Conservation (phyloP, 1,284 basidiomycete genomes). For the Trichosporon ovoides region DNA sequence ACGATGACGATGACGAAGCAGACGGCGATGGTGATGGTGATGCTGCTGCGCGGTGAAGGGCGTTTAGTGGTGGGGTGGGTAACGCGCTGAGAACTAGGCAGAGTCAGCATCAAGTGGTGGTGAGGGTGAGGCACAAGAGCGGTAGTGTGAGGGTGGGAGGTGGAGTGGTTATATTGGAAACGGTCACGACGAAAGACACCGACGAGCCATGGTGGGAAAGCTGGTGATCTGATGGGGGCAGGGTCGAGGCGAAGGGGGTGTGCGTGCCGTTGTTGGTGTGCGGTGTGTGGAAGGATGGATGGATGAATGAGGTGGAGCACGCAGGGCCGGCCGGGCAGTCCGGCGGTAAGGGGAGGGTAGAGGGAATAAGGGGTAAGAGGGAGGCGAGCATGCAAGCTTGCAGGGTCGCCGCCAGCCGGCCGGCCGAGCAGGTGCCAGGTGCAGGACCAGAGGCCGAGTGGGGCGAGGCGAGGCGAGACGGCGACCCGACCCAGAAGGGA, state of each 20-base stretch:
- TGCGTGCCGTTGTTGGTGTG: not conserved
- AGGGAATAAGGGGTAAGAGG: not conserved
- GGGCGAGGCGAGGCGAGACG: too few species aligned
- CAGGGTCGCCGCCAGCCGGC: not conserved
- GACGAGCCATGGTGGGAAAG: not conserved
- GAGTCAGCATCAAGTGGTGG: not conserved
- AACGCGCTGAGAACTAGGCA: not conserved
- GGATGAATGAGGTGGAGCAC: not conserved
- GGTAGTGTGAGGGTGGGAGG: not conserved
- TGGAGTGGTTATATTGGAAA: not conserved
- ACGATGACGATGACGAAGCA: not conserved
- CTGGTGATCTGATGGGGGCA: constrained; percentile 1
- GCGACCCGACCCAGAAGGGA: too few species aligned
- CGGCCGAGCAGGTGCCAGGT: not conserved
- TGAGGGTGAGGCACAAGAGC: not conserved
- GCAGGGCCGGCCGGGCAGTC: not conserved
- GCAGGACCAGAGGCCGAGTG: not conserved
- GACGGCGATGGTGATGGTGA: too few species aligned
- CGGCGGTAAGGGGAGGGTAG: constrained; percentile 5
- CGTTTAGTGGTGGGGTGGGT: not conserved
- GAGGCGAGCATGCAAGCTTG: not conserved
- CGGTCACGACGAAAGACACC: constrained; percentile 2
- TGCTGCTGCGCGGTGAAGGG: not conserved
- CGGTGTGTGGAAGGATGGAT: too few species aligned
- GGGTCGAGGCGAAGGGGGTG: not conserved